Percentiles rank a stretch among this genome's conserved stretches.
phyloP scores from a whole-genome alignment of 768 basidiomycete species.

The Terana coerulea region DNA sequence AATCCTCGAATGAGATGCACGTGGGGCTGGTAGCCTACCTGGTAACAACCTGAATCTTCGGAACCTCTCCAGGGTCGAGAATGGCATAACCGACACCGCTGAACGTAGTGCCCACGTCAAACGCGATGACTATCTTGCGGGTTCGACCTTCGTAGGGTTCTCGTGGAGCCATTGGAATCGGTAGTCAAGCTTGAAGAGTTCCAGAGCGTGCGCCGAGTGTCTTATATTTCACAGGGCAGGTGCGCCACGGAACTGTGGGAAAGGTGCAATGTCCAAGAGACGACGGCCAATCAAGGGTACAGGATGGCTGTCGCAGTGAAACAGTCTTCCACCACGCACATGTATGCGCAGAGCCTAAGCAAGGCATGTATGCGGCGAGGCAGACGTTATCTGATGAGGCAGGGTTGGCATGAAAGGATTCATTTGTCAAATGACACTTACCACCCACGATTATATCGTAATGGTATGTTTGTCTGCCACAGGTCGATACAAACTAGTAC shows the following conservation, averaged over 20 bases:
- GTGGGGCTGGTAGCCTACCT: conserved; percentile 18
- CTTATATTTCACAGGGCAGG: too few species aligned
- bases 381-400: too few species aligned
- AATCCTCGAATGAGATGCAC: too few species aligned
- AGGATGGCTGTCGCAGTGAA: background rate
- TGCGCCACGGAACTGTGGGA: background rate
- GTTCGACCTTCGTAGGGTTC: background rate
- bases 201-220: background rate
- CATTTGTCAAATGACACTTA: too few species aligned
- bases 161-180: background rate
- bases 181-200: background rate
- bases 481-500: too few species aligned
- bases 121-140: conserved; percentile 16
- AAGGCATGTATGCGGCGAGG: too few species aligned
- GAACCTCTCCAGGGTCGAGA: conserved; percentile 35
- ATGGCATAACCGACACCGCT: conserved; percentile 48
- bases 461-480: too few species aligned
- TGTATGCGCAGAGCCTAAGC: too few species aligned
- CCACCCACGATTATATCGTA: too few species aligned
- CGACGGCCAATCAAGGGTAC: background rate
- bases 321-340: background rate
- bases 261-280: background rate
- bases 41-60: conserved; percentile 43
- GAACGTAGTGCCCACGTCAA: conserved; percentile 52
- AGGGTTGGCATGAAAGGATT: too few species aligned